These are phyloP conservation scores for Cyberlindnera suaveolens DNA, from an alignment of 805 yeast species.

Conservation along the genomic window DNA sequence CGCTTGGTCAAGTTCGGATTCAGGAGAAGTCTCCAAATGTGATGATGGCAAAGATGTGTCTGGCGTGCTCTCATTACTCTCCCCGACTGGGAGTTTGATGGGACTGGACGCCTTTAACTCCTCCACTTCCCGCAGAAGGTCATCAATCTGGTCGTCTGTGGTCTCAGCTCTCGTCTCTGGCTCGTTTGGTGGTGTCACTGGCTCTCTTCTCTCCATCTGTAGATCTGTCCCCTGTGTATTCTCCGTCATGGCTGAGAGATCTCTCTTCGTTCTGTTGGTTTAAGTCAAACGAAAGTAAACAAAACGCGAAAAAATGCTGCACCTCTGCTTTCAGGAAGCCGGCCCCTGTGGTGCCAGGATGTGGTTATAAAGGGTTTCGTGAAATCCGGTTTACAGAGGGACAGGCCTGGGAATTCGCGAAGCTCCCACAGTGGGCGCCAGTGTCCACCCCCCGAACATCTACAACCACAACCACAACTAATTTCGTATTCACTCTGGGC, in stretches of 20 bases:
- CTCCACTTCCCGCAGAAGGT: constrained; percentile 22
- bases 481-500: too few relatives aligned
- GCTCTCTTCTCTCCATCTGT: neutral
- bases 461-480: too few relatives aligned
- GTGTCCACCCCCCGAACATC: too few relatives aligned
- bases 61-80: constrained; percentile 8
- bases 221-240: neutral
- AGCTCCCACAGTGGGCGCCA: too few relatives aligned
- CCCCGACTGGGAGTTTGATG: constrained; percentile 1
- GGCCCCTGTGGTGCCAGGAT: too few relatives aligned
- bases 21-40: constrained; percentile 5
- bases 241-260: too few relatives aligned
- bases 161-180: constrained; percentile 7
- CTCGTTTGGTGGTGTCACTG: constrained; percentile 1
- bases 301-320: too few relatives aligned
- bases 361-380: too few relatives aligned
- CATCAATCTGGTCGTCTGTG: constrained; percentile 23
- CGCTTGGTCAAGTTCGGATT: constrained; percentile 3
- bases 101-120: constrained; percentile 18
- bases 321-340: too few relatives aligned
- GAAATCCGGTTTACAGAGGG: too few relatives aligned
- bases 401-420: too few relatives aligned
- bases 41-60: constrained; percentile 10
- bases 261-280: neutral
- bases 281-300: too few relatives aligned